These are phyloP conservation scores for Imleria badia DNA, from an alignment of 768 basidiomycete genomes.

Conservation along the genomic window DNA sequence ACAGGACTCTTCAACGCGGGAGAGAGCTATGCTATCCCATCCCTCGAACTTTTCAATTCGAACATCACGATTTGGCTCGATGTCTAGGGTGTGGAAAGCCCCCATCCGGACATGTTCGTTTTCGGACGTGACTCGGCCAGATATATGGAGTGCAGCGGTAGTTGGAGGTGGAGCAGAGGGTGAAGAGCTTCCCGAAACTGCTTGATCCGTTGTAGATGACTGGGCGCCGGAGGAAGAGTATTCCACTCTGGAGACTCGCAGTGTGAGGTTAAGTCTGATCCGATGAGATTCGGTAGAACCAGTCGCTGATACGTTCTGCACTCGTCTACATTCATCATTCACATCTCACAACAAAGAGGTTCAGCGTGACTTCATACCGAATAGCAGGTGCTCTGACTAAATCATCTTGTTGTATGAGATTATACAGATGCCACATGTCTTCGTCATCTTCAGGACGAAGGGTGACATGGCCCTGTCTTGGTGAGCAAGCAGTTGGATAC, in stretches of 20 bases:
- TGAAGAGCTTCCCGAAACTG: slow-evolving; percentile 23
- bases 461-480: slow-evolving; percentile 82
- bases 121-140: slow-evolving; percentile 83
- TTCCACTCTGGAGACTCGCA: slow-evolving; percentile 75
- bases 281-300: slow-evolving; percentile 93
- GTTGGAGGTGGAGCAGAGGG: slow-evolving; percentile 34
- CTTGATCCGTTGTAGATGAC: slow-evolving; percentile 47
- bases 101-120: slow-evolving; percentile 90
- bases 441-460: slow-evolving; percentile 96
- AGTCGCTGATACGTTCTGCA: slow-evolving; percentile 87
- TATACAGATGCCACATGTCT: slow-evolving; percentile 99
- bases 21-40: slow-evolving; percentile 89
- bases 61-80: slow-evolving; percentile 89
- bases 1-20: slow-evolving; percentile 83
- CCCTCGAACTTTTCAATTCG: slow-evolving; percentile 83
- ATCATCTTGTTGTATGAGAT: slow-evolving; percentile 90
- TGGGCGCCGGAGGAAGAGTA: slow-evolving; percentile 72
- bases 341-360: neutral
- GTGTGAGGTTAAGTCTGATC: slow-evolving; percentile 79
- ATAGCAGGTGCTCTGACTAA: slow-evolving; percentile 83
- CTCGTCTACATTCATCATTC: slow-evolving; percentile 52
- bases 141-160: slow-evolving; percentile 74
- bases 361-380: slow-evolving; percentile 45
- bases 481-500: slow-evolving; percentile 18
- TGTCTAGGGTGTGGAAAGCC: slow-evolving; percentile 91